A percentile compares a stretch with the other conserved stretches of the same genome.
Conservation (phyloP, 1,139 yeast genomes). For the Kodamaea suecica region DNA sequence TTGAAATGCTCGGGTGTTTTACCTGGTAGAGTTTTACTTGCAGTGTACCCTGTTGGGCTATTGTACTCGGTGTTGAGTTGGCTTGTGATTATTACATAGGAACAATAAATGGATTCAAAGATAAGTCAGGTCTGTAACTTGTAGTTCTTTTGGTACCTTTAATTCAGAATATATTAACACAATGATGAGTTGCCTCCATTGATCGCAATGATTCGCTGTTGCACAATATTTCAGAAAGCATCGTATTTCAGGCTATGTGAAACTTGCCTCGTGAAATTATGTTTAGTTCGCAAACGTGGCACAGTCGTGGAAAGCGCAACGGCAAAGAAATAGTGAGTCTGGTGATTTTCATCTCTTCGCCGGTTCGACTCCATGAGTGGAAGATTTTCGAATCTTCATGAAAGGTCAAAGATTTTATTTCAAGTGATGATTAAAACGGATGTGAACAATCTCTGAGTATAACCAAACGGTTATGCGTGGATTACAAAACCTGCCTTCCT, state of each 20-base stretch:
- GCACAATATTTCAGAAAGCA: too few relatives aligned
- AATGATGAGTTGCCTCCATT: too few relatives aligned
- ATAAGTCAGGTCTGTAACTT: too few relatives aligned
- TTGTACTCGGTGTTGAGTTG: slow-evolving; percentile 73
- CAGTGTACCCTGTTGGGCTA: slow-evolving; percentile 76
- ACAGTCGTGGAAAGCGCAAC: slow-evolving; percentile 13
- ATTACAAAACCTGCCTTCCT: slow-evolving; percentile 56
- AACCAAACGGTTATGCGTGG: slow-evolving; percentile 39
- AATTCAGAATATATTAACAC: too few relatives aligned
- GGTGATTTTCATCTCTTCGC: slow-evolving; percentile 15
- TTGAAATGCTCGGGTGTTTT: slow-evolving; percentile 66
- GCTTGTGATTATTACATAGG: slow-evolving; percentile 68
- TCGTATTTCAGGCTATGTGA: too few relatives aligned
- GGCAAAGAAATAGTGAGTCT: slow-evolving; percentile 7
- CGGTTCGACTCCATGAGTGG: slow-evolving; percentile 1
- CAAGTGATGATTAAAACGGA: slow-evolving; percentile 47
- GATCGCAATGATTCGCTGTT: too few relatives aligned
- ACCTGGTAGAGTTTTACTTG: slow-evolving; percentile 67
- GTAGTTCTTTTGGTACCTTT: too few relatives aligned
- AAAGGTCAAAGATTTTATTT: slow-evolving; percentile 19
- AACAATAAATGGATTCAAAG: too few relatives aligned
- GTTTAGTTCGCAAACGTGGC: slow-evolving; percentile 12
- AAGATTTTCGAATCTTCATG: slow-evolving; percentile 14
- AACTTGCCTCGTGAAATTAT: slow-evolving; percentile 4
- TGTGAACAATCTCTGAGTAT: slow-evolving; percentile 56